Evolutionary conservation across 371 early-diverging fungal species (phyloP).

Genomic region (Mycotypha africana): DNA sequence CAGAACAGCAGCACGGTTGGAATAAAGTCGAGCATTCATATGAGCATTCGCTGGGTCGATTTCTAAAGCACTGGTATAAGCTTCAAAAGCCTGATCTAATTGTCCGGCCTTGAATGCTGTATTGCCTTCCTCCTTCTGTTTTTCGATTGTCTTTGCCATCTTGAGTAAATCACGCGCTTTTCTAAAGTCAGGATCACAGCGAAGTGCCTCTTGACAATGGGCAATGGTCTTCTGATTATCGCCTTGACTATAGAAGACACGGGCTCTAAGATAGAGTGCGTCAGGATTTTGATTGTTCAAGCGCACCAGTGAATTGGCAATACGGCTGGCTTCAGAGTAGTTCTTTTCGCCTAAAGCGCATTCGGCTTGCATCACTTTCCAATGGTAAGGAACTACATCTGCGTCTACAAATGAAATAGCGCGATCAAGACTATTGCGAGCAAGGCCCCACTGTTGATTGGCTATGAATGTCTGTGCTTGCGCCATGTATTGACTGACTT

Average conservation of each 20-base stretch:
- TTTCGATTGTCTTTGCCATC: conserved; percentile 58
- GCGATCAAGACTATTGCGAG: conserved; percentile 58
- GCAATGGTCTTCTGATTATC: conserved; percentile 55
- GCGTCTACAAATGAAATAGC: conserved; percentile 58
- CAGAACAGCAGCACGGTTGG: conserved; percentile 74
- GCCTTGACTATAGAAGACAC: conserved; percentile 70
- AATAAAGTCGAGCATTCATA: conserved; percentile 67
- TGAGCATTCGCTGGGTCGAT: conserved; percentile 65
- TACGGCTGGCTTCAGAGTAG: conserved; percentile 61
- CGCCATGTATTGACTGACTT: conserved; percentile 53
- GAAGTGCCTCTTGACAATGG: conserved; percentile 66
- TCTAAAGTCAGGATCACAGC: conserved; percentile 75
- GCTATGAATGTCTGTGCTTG: conserved; percentile 50
- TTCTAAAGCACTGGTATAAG: conserved; percentile 67
- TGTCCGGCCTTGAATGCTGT: conserved; percentile 63
- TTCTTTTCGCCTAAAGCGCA: conserved; percentile 65
- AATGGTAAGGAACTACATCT: conserved; percentile 52
- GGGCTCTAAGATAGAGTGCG: conserved; percentile 68
- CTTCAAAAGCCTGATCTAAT: conserved; percentile 61
- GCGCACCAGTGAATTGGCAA: conserved; percentile 57
- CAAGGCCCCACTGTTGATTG: conserved; percentile 55
- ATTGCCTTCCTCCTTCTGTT: conserved; percentile 70
- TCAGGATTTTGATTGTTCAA: conserved; percentile 69
- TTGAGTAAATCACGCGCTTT: conserved; percentile 64
- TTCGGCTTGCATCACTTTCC: conserved; percentile 70